Conservation (phyloP, 768 basidiomycete species). For the Boletus rex-veris region DNA sequence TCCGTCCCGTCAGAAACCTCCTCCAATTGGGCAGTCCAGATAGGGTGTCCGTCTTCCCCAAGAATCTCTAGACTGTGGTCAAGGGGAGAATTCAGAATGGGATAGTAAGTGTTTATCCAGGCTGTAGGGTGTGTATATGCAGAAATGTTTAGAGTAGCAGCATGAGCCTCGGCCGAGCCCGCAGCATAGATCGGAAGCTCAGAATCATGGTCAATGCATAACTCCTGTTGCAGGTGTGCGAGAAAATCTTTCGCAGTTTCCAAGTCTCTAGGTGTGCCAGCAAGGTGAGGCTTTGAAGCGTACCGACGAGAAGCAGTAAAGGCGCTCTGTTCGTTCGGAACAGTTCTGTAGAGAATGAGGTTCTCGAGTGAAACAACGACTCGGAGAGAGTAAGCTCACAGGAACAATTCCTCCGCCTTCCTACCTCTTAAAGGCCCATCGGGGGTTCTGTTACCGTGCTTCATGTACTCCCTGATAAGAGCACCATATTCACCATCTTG, state of each 20-base stretch:
- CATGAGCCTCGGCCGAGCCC: conserved; percentile 50
- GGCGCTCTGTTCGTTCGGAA: conserved; percentile 51
- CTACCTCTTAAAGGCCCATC: conserved; percentile 29
- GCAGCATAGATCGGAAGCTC: conserved; percentile 50
- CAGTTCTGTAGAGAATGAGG: conserved; percentile 34
- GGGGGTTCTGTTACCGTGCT: conserved; percentile 10
- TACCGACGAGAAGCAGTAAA: conserved; percentile 49
- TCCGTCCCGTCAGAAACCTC: conserved; percentile 68
- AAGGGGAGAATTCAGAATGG: conserved; percentile 66
- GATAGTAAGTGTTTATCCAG: conserved; percentile 74
- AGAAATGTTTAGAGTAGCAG: conserved; percentile 49
- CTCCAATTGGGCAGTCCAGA: conserved; percentile 61
- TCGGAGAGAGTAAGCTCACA: conserved; percentile 35
- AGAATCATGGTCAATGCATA: conserved; percentile 36
- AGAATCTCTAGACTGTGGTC: conserved; percentile 54
- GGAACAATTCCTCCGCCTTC: conserved; percentile 42
- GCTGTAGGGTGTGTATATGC: conserved; percentile 40
- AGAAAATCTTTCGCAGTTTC: conserved; percentile 57
- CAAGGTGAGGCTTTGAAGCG: conserved; percentile 56
- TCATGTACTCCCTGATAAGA: conserved; percentile 19
- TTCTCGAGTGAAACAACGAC: neutral
- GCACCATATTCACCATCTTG: conserved; percentile 11
- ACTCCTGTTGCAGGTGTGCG: conserved; percentile 45
- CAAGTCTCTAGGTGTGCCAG: conserved; percentile 55
- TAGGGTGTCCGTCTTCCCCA: conserved; percentile 43